Evolutionary conservation across 805 yeast species (phyloP), one percentile per base, ranked within the genome.

Genomic region (Metschnikowia anglica): DNA sequence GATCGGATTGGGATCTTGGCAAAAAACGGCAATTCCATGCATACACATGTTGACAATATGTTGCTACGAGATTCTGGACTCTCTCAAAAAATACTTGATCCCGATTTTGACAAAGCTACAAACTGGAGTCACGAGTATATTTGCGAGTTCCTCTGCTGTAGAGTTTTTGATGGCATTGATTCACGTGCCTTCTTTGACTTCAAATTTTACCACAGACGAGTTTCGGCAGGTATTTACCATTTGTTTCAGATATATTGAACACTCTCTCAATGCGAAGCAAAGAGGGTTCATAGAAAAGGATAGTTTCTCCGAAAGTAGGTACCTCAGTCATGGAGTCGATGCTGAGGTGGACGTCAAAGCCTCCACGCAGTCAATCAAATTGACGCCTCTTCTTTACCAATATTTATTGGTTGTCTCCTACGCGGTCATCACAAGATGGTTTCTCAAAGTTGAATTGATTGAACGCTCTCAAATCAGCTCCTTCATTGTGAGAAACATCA

Each of bases 201-300:
- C 87, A 1, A 83, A 83, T 53, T 83, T 88, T 57, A 84, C 86
- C 3, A 72, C 74, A 15, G 93, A 85, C 37, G 96, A 88, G 53
- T 84, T 74, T 59, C 83, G 81, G 54, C 71, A 89, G 35, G 87
- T 88, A 2, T 86, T 88, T 66, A 96, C 86, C 2, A 85, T 88
- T 58, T 83, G 89, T 1, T 85, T 88, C 66, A 82, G 83, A 53
- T 83, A 81, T 53, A 83, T 88, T 41, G 87, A 85, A 55, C 82
- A 81, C 55, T 79, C 88, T 2, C 70, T 75, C 39, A 89, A 85
- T 51, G 56, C 61, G 43, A 51, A 66, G 48, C 51, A 60, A 37
- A 50, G 67, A 56, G 38, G 54, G 44, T 15, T 41, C 49, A 32
- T 42, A 28, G 43, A 38, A 7, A 33, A 34, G 7, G 45, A 21